These are phyloP conservation scores for Parathielavia appendiculata DNA, from an alignment of 495 filamentous ascomycete species.

Conservation along the genomic window DNA sequence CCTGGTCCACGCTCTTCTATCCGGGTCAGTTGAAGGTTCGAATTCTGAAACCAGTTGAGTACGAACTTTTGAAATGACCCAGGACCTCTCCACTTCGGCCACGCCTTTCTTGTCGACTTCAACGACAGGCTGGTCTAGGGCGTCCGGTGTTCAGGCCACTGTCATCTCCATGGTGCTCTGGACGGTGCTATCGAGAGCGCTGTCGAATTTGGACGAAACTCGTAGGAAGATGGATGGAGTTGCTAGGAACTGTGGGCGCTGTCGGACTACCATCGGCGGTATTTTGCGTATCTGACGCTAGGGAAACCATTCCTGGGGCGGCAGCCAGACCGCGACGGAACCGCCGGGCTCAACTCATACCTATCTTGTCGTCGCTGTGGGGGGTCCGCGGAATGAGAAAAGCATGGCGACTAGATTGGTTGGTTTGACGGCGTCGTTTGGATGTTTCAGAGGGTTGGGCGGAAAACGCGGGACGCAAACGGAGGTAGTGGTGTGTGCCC, in stretches of 20 bases:
- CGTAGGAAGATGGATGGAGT: too few species aligned
- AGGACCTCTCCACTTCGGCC: conserved; percentile 19
- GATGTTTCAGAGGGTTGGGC: neutral
- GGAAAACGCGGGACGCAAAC: neutral
- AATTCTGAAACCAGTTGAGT: neutral
- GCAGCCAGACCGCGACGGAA: too few species aligned
- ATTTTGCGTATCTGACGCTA: too few species aligned
- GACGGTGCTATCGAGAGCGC: neutral
- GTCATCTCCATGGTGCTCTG: neutral
- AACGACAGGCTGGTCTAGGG: conserved; percentile 1
- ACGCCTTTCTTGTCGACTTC: conserved; percentile 10
- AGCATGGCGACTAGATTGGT: neutral
- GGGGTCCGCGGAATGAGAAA: neutral
- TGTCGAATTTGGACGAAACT: neutral
- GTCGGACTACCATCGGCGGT: too few species aligned
- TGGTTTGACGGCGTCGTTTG: neutral
- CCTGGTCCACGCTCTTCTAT: conserved; percentile 34
- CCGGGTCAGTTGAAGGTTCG: conserved; percentile 6
- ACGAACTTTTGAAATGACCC: conserved; percentile 36
- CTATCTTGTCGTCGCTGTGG: too few species aligned
- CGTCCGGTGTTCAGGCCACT: conserved; percentile 18
- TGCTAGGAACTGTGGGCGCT: too few species aligned
- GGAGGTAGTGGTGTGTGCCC: too few species aligned
- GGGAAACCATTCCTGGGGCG: too few species aligned
- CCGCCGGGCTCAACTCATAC: too few species aligned